Evolutionary conservation across 164 flowering plant genomes (phyloP).

Genomic region (Malania oleifera): DNA sequence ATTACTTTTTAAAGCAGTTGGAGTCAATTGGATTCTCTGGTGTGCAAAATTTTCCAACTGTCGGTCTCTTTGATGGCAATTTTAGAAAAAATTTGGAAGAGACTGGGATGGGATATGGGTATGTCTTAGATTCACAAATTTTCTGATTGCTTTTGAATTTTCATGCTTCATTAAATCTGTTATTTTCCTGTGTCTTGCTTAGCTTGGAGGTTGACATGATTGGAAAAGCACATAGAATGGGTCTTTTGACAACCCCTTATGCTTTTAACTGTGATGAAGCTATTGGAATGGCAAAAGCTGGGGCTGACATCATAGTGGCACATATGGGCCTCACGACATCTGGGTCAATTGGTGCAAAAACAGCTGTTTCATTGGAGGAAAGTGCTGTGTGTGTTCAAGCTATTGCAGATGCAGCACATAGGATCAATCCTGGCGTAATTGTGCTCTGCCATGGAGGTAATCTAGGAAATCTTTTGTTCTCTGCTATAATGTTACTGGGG

Average conservation of each 20-base stretch:
- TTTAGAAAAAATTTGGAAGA: slow-evolving; percentile 96
- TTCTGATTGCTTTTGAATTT: neutral
- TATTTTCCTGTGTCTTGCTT: slow-evolving; percentile 11
- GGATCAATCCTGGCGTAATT: slow-evolving; percentile 60
- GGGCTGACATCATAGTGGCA: slow-evolving; percentile 92
- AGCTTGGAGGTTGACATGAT: slow-evolving; percentile 97
- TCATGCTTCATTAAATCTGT: neutral
- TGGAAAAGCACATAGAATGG: slow-evolving; percentile 73
- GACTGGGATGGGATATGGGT: slow-evolving; percentile 99
- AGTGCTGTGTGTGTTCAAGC: slow-evolving; percentile 77
- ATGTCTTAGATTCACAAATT: slow-evolving; percentile 10
- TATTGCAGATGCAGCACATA: slow-evolving; percentile 84
- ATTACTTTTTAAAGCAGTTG: slow-evolving; percentile 70
- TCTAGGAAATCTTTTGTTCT: neutral
- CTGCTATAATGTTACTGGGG: neutral
- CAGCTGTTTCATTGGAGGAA: slow-evolving; percentile 72
- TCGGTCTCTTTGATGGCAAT: slow-evolving; percentile 92
- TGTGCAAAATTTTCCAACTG: slow-evolving; percentile 96
- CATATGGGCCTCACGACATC: slow-evolving; percentile 97
- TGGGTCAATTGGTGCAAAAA: slow-evolving; percentile 93
- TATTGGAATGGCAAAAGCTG: slow-evolving; percentile 84
- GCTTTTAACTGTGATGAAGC: slow-evolving; percentile 85
- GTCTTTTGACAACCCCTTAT: slow-evolving; percentile 92
- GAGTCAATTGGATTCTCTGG: slow-evolving; percentile 85
- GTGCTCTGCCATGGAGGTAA: slow-evolving; percentile 98